Conservation (phyloP, 352 stramenopile genomes). For the Phytophthora hibernalis region DNA sequence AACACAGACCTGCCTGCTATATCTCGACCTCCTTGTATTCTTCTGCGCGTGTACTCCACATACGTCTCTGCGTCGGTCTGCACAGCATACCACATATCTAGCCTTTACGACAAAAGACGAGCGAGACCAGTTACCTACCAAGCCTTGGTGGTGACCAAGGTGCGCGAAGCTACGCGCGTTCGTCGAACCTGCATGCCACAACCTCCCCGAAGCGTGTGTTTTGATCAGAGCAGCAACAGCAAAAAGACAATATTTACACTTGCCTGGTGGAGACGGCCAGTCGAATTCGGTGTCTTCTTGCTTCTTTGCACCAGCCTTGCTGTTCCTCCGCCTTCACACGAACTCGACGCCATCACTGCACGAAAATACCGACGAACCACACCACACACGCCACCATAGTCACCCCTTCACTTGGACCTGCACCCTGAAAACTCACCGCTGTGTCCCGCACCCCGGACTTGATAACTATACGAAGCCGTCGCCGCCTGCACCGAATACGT, state of each 20-base stretch:
- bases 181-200: constrained; percentile 6
- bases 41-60: background rate
- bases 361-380: too few relatives aligned
- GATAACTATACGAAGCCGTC: too few relatives aligned
- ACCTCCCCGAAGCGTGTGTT: background rate
- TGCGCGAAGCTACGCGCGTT: background rate
- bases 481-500: too few relatives aligned
- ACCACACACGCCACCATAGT: too few relatives aligned
- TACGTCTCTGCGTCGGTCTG: background rate
- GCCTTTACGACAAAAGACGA: background rate
- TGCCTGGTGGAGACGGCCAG: background rate
- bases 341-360: too few relatives aligned
- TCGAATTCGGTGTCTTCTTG: too few relatives aligned
- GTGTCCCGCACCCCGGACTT: too few relatives aligned
- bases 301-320: too few relatives aligned
- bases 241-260: background rate
- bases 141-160: background rate
- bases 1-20: background rate
- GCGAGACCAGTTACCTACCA: background rate
- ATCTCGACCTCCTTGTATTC: background rate
- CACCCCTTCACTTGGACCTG: too few relatives aligned
- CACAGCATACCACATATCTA: background rate
- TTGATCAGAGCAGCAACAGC: background rate
- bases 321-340: too few relatives aligned
- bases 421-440: too few relatives aligned